Percentiles rank a stretch among this genome's conserved stretches.
Evolutionary conservation across 1,284 basidiomycete species (phyloP).

Genomic region (Coniferiporia weirii): DNA sequence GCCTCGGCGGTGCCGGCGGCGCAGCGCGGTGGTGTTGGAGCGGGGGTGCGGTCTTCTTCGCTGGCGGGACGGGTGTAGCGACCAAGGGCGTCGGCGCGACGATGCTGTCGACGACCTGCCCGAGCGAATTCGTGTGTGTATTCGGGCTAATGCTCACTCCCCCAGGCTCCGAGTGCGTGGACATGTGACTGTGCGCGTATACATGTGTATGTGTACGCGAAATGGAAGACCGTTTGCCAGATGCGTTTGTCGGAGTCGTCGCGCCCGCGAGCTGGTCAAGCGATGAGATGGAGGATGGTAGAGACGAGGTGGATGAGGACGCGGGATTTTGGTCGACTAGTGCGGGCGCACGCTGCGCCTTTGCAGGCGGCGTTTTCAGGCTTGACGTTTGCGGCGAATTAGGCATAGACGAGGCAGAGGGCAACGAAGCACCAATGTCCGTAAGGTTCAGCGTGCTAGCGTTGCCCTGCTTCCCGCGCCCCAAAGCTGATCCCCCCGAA

Average conservation of each 20-base stretch:
- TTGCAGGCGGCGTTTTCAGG: neutral
- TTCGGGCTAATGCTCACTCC: neutral
- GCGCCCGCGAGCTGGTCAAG: constrained; percentile 21
- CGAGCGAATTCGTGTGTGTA: neutral
- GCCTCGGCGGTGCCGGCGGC: constrained; percentile 50
- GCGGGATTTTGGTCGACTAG: constrained; percentile 1
- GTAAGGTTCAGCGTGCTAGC: constrained; percentile 49
- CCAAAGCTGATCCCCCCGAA: neutral
- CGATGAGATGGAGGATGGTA: constrained; percentile 14
- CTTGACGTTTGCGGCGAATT: constrained; percentile 17
- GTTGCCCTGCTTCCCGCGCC: constrained; percentile 34
- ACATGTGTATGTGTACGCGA: constrained; percentile 13
- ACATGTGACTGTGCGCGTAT: neutral
- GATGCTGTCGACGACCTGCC: constrained; percentile 5
- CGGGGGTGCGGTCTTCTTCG: constrained; percentile 21
- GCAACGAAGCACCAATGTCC: constrained; percentile 34
- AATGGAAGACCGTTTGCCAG: constrained; percentile 4
- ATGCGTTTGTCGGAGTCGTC: constrained; percentile 15
- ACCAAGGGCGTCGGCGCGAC: constrained; percentile 14
- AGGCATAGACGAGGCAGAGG: constrained; percentile 15
- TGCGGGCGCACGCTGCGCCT: constrained; percentile 7
- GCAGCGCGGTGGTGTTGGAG: constrained; percentile 34
- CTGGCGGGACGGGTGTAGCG: constrained; percentile 12
- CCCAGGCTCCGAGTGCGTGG: neutral
- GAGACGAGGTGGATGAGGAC: constrained; percentile 14